Base-by-base conservation (phyloP, 73 alveolate species). In the Stentor coeruleus region DNA sequence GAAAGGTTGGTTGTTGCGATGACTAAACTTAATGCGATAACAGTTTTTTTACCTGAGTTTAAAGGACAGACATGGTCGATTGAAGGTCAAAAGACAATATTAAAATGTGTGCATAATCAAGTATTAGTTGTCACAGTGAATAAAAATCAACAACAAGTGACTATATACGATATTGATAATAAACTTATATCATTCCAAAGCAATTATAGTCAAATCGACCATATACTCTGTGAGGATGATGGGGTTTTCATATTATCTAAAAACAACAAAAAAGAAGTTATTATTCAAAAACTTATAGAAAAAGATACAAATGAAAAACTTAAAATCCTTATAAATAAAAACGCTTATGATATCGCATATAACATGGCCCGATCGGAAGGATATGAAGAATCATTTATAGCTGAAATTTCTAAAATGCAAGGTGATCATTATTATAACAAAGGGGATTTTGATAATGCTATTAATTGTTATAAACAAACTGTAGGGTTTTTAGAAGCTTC, bases 401-500 rank as follows among this genome's bases (percentile, higher is more conserved):
- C 98, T 20, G 97, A 93, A 74, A 92, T 93, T 2, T 88, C 93
- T 60, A 89, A 90, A 58, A 89, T 90, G 83, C 97, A 93, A 85
- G 98, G 95, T 26, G 98, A 93, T 72, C 92, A 92, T 82, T 81
- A 87, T n/a, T 94, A 94, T 75, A 90, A 85, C 36, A 88, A 92
- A 81, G 82, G 87, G 39, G 85, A 92, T 57, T 94, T 80, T 79
- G 91, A 94, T 77, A 95, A 87, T 35, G 94, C 98, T n/a, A 84
- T 94, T n/a, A 86, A 83, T 81, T 81, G 89, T 74, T 94, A 88
- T 39, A 90, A 88, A 75, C 85, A 92, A 77, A 94, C 98, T 20
- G 91, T 91, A 20, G 98, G 98, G 36, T 84, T 41, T 77, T 81
- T 91, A 57, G 95, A 94, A 36, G 98, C 99, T 11, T 92, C 97